Conservation (phyloP, 164 flowering plant genomes). For the Vitis cinerea region DNA sequence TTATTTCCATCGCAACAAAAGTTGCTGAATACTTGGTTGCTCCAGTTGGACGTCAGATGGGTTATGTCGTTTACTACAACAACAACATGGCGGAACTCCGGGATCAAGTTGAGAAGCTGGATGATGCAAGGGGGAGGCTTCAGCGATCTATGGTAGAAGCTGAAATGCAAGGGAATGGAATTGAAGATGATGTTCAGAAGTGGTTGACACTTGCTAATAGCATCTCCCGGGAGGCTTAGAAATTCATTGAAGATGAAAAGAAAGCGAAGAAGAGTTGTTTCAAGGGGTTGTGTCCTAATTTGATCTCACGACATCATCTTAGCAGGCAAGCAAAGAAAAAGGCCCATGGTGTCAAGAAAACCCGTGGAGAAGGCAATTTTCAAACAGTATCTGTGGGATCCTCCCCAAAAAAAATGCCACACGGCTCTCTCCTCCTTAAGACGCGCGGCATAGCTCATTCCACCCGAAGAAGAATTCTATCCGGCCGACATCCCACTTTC, state of each 20-base stretch:
- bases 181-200: conserved; percentile 4
- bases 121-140: background rate
- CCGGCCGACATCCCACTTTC: too few species aligned
- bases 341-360: too few species aligned
- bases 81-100: too few species aligned
- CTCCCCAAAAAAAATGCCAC: too few species aligned
- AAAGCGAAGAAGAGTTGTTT: background rate
- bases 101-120: too few species aligned
- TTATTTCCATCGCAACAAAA: background rate
- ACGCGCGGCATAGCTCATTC: too few species aligned
- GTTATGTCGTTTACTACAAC: conserved; percentile 5
- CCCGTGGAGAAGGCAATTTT: too few species aligned
- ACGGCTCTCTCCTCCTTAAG: too few species aligned
- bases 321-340: conserved; percentile 5
- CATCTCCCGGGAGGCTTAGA: background rate
- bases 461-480: too few species aligned
- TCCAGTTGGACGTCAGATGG: background rate
- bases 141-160: background rate
- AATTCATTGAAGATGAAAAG: background rate
- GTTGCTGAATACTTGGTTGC: too few species aligned
- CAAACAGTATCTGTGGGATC: too few species aligned
- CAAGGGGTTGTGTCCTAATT: too few species aligned
- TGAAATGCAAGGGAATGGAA: conserved; percentile 5
- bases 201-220: conserved; percentile 8
- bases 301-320: conserved; percentile 1